phyloP scores from a whole-genome alignment of 2,329 filamentous ascomycete species.

The Nannizziopsis arthrosporioides region DNA sequence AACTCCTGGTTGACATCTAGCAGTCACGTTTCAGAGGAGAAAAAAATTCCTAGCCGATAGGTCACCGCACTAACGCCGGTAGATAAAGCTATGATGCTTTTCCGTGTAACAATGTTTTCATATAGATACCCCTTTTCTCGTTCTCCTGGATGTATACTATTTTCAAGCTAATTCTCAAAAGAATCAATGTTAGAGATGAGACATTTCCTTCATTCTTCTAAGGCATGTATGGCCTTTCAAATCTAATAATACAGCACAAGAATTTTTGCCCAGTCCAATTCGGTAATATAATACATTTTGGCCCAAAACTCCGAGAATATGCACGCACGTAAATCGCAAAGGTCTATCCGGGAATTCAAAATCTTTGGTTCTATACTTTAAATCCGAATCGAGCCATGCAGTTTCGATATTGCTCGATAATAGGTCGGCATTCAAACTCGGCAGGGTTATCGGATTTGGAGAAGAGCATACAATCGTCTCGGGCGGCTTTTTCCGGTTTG shows the following conservation, averaged over 20 bases:
- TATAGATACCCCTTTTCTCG: conserved; percentile 4
- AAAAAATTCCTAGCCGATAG: conserved; percentile 8
- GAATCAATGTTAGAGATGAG: background rate
- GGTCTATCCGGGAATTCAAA: background rate
- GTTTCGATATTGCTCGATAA: conserved; percentile 72
- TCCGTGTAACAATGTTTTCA: background rate
- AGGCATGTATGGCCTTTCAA: no score
- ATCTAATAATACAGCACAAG: background rate
- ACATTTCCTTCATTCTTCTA: no score
- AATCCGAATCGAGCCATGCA: conserved; percentile 95
- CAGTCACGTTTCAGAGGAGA: background rate
- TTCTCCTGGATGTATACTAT: background rate
- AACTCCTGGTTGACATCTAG: conserved; percentile 14
- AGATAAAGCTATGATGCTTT: background rate
- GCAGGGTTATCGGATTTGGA: conserved; percentile 66
- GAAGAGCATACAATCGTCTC: conserved; percentile 99
- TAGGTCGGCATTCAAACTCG: conserved; percentile 66
- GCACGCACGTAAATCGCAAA: background rate
- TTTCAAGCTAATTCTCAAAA: no score
- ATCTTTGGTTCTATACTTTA: conserved; percentile 38
- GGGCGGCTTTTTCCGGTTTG: conserved; percentile 81
- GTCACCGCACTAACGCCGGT: background rate
- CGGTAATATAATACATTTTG: background rate
- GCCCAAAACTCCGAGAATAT: conserved; percentile 3
- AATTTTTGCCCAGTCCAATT: background rate